Evolutionary conservation across 2,329 filamentous ascomycete species (phyloP).

Genomic region (Apiospora marii): DNA sequence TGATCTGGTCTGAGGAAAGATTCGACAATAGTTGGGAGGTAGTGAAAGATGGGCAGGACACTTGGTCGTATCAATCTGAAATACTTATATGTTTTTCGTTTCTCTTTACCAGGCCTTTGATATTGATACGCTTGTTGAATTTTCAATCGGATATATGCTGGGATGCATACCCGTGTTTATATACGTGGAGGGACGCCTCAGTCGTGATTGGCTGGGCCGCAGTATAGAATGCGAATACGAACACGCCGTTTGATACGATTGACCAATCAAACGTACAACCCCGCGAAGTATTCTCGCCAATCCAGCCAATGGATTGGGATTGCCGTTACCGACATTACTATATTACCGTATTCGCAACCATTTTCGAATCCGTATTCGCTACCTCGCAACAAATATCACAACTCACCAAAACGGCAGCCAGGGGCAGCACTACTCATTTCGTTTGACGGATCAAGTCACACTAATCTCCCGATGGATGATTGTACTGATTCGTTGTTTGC

Average conservation of each 20-base stretch:
- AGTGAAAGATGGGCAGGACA: neutral
- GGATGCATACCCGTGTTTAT: neutral
- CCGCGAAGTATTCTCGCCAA: neutral
- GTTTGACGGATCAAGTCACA: neutral
- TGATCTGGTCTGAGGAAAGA: neutral
- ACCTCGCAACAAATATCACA: neutral
- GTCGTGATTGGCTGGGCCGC: neutral
- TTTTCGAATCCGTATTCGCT: neutral
- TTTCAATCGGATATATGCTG: neutral
- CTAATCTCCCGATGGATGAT: no score
- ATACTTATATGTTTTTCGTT: neutral
- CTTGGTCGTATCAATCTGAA: neutral
- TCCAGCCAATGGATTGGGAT: neutral
- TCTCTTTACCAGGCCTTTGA: neutral
- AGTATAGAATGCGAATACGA: slow-evolving; percentile 11
- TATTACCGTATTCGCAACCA: neutral
- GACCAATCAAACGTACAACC: neutral
- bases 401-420: neutral
- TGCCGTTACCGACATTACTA: neutral
- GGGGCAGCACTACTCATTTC: neutral
- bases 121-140: neutral
- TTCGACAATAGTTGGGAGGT: neutral
- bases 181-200: neutral
- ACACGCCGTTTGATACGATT: neutral
- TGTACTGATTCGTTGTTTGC: no score